Conservation (phyloP, 2,329 filamentous ascomycete species). For the Xylariales sp. region DNA sequence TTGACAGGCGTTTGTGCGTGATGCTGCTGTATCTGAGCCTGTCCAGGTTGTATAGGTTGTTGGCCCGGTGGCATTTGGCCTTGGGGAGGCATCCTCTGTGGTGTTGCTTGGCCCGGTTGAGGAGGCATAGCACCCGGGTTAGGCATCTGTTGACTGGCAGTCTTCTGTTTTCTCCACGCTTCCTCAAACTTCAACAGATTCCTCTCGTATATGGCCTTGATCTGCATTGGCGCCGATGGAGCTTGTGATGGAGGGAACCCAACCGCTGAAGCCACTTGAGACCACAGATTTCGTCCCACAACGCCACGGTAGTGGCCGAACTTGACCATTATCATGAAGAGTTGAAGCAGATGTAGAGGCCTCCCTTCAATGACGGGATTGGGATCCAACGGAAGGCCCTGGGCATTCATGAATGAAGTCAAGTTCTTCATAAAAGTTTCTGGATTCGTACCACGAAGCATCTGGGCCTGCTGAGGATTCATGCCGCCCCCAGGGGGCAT, state of each 20-base stretch:
- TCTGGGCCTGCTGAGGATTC: slow-evolving; percentile 42
- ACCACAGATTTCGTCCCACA: slow-evolving; percentile 68
- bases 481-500: slow-evolving; percentile 39
- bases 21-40: slow-evolving; percentile 36
- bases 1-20: slow-evolving; percentile 39
- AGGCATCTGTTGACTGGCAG: slow-evolving; percentile 41
- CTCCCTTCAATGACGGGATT: slow-evolving; percentile 72
- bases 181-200: slow-evolving; percentile 77
- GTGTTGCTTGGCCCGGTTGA: slow-evolving; percentile 28
- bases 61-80: slow-evolving; percentile 34
- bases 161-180: slow-evolving; percentile 54
- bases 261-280: slow-evolving; percentile 61
- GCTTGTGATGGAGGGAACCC: slow-evolving; percentile 59
- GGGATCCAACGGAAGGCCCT: slow-evolving; percentile 68
- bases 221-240: slow-evolving; percentile 62
- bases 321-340: slow-evolving; percentile 76
- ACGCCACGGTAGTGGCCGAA: slow-evolving; percentile 74
- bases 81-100: slow-evolving; percentile 38
- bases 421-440: slow-evolving; percentile 75
- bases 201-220: slow-evolving; percentile 70
- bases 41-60: slow-evolving; percentile 25
- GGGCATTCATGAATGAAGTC: slow-evolving; percentile 70
- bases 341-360: slow-evolving; percentile 66
- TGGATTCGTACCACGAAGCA: slow-evolving; percentile 41
- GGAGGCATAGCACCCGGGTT: slow-evolving; percentile 28